Conservation (phyloP, 208 protist genomes). For the Zelonia costaricensis region DNA sequence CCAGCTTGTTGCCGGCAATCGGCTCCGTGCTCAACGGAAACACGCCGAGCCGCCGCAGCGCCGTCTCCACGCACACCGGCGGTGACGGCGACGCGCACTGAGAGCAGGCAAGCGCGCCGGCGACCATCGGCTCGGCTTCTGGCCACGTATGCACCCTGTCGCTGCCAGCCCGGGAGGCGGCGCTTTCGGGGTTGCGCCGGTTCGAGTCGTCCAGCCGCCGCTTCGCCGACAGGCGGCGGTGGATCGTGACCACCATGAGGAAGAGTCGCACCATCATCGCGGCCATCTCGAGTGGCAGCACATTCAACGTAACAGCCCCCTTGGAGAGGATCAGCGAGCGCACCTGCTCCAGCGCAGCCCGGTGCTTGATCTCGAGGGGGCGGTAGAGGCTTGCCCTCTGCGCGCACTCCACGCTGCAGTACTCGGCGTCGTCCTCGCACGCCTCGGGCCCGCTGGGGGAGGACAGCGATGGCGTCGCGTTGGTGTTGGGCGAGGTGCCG, state of each 20-base stretch:
- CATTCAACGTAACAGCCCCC: constrained; percentile 31
- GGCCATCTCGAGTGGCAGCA: constrained; percentile 57
- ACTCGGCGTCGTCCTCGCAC: constrained; percentile 14
- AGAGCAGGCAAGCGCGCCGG: neutral
- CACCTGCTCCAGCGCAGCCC: constrained; percentile 34
- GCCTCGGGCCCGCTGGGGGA: constrained; percentile 7
- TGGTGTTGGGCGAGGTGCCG: neutral
- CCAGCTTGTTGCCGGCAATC: constrained; percentile 19
- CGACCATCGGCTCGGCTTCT: neutral
- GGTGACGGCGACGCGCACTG: constrained; percentile 17
- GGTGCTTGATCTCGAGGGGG: constrained; percentile 44
- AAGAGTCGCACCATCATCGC: constrained; percentile 74
- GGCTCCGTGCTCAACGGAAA: constrained; percentile 34
- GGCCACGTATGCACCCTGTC: constrained; percentile 5
- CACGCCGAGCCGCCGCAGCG: constrained; percentile 33
- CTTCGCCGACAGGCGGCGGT: constrained; percentile 46
- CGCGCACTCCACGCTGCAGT: constrained; percentile 34
- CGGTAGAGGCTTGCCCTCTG: constrained; percentile 38
- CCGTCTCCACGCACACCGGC: constrained; percentile 30
- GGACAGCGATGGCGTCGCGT: constrained; percentile 10
- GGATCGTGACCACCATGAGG: constrained; percentile 63
- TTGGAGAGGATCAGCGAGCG: constrained; percentile 44
- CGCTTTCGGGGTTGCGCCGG: neutral
- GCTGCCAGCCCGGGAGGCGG: neutral
- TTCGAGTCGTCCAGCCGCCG: constrained; percentile 27